A percentile compares a stretch with the other conserved stretches of the same genome.
These are phyloP conservation scores for Silene vulgaris DNA, from an alignment of 179 eudicot species.

Conservation along the genomic window DNA sequence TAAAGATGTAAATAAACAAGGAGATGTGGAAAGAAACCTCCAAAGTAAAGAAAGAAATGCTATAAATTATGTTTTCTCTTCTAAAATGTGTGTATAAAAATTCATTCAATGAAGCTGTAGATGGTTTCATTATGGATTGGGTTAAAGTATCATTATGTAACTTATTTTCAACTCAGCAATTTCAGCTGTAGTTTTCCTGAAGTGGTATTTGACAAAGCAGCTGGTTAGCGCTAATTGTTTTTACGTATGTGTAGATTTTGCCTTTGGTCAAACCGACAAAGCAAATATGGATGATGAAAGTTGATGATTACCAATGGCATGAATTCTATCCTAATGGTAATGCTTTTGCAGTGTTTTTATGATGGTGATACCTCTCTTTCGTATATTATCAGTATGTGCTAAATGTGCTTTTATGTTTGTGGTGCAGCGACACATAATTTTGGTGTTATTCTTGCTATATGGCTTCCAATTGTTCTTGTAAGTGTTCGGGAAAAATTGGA, in stretches of 20 bases:
- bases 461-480: constrained; percentile 92
- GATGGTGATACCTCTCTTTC: constrained; percentile 14
- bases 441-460: constrained; percentile 76
- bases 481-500: constrained; percentile 29
- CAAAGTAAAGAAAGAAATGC: background rate
- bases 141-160: constrained; percentile 6
- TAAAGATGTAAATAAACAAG: constrained; percentile 1
- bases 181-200: constrained; percentile 10
- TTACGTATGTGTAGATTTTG: constrained; percentile 45
- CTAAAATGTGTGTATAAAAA: background rate
- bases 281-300: constrained; percentile 58
- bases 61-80: background rate
- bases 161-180: background rate
- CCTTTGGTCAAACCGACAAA: constrained; percentile 82
- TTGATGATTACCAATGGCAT: constrained; percentile 75
- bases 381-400: constrained; percentile 15
- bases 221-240: constrained; percentile 19
- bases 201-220: constrained; percentile 8
- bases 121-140: background rate
- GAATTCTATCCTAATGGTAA: constrained; percentile 86
- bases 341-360: constrained; percentile 14
- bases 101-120: background rate
- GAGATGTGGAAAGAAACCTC: background rate
- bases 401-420: constrained; percentile 21
- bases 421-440: constrained; percentile 70